These are phyloP conservation scores for Paecilomyces sp. DNA, from an alignment of 2,329 filamentous ascomycete species.

Conservation along the genomic window DNA sequence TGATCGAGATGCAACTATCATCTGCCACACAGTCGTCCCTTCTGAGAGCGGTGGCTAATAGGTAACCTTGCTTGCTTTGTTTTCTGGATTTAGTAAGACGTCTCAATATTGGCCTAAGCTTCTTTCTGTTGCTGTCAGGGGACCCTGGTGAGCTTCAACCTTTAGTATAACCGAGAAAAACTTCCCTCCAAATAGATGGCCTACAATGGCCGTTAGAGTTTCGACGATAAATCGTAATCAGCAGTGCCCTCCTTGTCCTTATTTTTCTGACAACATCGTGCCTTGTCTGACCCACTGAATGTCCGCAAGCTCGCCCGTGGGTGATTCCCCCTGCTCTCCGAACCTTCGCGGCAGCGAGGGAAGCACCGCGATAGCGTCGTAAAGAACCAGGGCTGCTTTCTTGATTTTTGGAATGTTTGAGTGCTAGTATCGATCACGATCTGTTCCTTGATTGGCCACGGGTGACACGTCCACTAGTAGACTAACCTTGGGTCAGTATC, in stretches of 20 bases:
- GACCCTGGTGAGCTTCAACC: neutral
- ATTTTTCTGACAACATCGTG: neutral
- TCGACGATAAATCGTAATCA: neutral
- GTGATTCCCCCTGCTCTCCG: conserved; percentile 20
- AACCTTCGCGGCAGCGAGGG: conserved; percentile 33
- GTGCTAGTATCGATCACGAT: neutral
- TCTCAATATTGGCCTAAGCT: neutral
- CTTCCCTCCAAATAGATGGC: neutral
- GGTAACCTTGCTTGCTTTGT: neutral
- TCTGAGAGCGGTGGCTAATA: neutral
- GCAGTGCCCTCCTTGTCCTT: neutral
- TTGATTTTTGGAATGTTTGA: neutral
- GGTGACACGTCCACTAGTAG: neutral
- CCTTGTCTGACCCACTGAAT: neutral
- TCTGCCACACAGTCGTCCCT: neutral
- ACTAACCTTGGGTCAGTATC: neutral
- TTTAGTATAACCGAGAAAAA: neutral
- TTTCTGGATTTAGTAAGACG: neutral
- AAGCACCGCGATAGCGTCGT: conserved; percentile 9
- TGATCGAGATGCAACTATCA: neutral
- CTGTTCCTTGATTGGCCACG: neutral
- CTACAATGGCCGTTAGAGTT: neutral
- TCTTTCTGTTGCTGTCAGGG: neutral
- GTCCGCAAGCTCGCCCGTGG: conserved; percentile 17
- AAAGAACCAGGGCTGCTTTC: neutral